Evolutionary conservation across 1,284 basidiomycete species (phyloP).

Genomic region (Marasmius fiardii): DNA sequence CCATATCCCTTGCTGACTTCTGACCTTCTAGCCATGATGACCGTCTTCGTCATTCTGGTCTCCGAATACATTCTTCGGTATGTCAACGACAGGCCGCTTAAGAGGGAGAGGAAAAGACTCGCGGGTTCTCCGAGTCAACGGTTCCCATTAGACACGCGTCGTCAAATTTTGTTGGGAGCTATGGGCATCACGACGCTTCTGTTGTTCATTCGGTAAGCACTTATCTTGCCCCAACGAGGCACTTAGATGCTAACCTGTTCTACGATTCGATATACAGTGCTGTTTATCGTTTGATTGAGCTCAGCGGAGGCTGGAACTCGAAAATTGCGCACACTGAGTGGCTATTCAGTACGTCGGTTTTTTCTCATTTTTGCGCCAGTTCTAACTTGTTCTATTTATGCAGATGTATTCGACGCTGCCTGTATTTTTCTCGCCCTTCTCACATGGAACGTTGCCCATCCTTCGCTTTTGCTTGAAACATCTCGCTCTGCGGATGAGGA

Average conservation of each 20-base stretch:
- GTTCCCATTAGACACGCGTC: neutral
- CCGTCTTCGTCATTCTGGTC: neutral
- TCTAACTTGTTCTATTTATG: neutral
- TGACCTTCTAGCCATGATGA: neutral
- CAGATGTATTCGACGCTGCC: conserved; percentile 10
- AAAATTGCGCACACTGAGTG: conserved; percentile 7
- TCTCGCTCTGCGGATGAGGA: neutral
- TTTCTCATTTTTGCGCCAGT: neutral
- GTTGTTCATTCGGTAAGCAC: conserved; percentile 7
- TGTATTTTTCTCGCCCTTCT: conserved; percentile 8
- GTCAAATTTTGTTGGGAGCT: conserved; percentile 2
- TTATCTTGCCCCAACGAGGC: neutral
- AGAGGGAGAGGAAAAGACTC: neutral
- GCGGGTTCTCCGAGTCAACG: neutral
- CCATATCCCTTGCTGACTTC: no score
- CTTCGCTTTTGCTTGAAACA: neutral
- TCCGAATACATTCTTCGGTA: neutral
- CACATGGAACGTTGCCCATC: conserved; percentile 10
- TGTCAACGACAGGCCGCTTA: neutral
- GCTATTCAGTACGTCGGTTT: conserved; percentile 7
- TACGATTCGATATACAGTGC: neutral
- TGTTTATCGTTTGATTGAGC: conserved; percentile 9
- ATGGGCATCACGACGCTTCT: conserved; percentile 3
- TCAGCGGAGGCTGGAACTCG: conserved; percentile 8
- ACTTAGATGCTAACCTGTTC: neutral